Conservation (phyloP, 176 grass and related monocot genomes). For the Calamus simplicifolius region DNA sequence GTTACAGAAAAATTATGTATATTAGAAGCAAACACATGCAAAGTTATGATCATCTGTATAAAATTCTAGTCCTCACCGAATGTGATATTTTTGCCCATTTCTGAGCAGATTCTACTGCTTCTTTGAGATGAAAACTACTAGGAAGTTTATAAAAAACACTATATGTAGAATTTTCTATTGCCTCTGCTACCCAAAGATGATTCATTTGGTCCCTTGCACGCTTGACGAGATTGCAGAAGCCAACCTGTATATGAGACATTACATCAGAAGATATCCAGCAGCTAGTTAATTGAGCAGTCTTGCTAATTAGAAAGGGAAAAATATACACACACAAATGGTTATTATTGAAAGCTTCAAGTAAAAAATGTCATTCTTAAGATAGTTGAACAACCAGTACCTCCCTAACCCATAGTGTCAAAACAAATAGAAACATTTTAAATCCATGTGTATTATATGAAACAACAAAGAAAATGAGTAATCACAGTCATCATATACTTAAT, state of each 20-base stretch:
- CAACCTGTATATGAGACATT: constrained; percentile 34
- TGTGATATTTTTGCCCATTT: constrained; percentile 65
- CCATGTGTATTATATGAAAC: not conserved
- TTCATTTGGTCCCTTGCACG: constrained; percentile 66
- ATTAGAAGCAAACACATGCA: constrained; percentile 13
- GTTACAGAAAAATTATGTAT: constrained; percentile 6
- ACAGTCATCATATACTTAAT: too few species aligned
- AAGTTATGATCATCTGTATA: not conserved
- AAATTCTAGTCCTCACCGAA: constrained; percentile 39
- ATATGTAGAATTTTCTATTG: constrained; percentile 55
- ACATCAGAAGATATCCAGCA: too few species aligned
- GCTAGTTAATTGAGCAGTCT: too few species aligned
- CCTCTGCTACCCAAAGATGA: constrained; percentile 78
- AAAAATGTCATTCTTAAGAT: too few species aligned
- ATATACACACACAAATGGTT: not conserved
- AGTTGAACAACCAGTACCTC: too few species aligned
- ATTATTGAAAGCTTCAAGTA: too few species aligned
- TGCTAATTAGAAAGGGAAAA: constrained; percentile 4
- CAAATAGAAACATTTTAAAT: not conserved
- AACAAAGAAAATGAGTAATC: too few species aligned
- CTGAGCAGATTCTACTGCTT: constrained; percentile 39
- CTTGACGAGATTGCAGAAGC: constrained; percentile 82
- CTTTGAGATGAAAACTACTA: constrained; percentile 69
- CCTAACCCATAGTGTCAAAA: too few species aligned
- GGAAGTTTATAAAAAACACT: constrained; percentile 46